A percentile compares a stretch with the other conserved stretches of the same genome.
Evolutionary conservation across 73 alveolate species (phyloP).

Genomic region (Paramecium tetraurelia): DNA sequence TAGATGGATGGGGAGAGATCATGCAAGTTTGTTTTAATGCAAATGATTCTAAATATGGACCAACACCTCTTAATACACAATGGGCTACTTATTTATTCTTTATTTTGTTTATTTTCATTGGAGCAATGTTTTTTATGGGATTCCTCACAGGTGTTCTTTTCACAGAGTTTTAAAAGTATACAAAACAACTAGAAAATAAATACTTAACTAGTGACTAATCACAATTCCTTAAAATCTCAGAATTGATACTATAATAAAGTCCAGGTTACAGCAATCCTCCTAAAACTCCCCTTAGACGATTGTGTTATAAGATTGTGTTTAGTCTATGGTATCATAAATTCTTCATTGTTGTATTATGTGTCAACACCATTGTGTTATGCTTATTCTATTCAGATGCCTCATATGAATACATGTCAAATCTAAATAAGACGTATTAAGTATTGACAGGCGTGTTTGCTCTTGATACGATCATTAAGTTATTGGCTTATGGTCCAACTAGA

Average conservation of each 20-base stretch:
- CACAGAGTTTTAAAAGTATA: slow-evolving; percentile 27
- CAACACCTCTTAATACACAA: not conserved
- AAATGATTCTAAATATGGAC: not conserved
- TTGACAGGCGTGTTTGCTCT: not conserved
- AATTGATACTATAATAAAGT: not conserved
- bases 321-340: not conserved
- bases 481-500: slow-evolving; percentile 31
- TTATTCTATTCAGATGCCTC: not conserved
- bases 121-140: slow-evolving; percentile 48
- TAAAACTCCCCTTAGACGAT: not conserved
- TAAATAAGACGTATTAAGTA: not conserved
- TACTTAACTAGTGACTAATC: not conserved
- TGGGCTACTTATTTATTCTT: slow-evolving; percentile 47
- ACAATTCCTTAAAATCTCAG: slow-evolving; percentile 5
- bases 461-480: not conserved
- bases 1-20: slow-evolving; percentile 31
- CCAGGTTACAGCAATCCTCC: slow-evolving; percentile 27
- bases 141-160: not conserved
- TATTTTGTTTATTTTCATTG: slow-evolving; percentile 38
- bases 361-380: not conserved
- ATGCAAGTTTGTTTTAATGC: slow-evolving; percentile 43
- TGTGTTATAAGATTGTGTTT: not conserved
- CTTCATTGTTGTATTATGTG: not conserved
- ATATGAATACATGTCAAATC: not conserved
- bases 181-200: slow-evolving; percentile 7